Evolutionary conservation across 2,329 filamentous ascomycete species (phyloP).

Genomic region (Reticulascus tulasneorum): DNA sequence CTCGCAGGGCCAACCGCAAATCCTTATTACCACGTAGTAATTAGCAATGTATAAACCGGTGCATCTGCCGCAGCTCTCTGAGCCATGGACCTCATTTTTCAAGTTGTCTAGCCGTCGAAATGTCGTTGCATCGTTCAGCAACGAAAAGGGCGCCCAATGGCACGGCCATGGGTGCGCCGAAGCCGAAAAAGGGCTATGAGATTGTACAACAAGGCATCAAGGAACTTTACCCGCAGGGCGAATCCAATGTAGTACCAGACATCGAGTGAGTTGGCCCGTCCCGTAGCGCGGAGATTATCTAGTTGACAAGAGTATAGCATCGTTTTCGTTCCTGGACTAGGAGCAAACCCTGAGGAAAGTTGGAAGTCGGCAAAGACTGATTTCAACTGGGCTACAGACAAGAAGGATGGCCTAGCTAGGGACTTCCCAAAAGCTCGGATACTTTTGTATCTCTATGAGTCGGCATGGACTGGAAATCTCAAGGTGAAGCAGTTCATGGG

Average conservation of each 20-base stretch:
- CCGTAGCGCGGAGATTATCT: neutral
- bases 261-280: slow-evolving; percentile 26
- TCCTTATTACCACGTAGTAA: too few relatives aligned
- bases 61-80: too few relatives aligned
- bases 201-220: slow-evolving; percentile 34
- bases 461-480: slow-evolving; percentile 33
- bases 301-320: slow-evolving; percentile 24
- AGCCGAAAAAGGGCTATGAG: slow-evolving; percentile 28
- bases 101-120: neutral
- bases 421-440: slow-evolving; percentile 37
- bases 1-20: slow-evolving; percentile 1
- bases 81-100: too few relatives aligned
- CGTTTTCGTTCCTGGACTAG: slow-evolving; percentile 37
- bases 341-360: slow-evolving; percentile 33
- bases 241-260: slow-evolving; percentile 24
- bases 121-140: slow-evolving; percentile 10
- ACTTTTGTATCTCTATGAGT: slow-evolving; percentile 37
- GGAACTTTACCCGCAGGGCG: slow-evolving; percentile 29
- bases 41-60: slow-evolving; percentile 5
- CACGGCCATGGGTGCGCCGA: slow-evolving; percentile 10
- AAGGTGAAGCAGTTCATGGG: slow-evolving; percentile 37
- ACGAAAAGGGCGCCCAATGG: slow-evolving; percentile 10
- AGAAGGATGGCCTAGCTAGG: slow-evolving; percentile 27
- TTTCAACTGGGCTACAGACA: slow-evolving; percentile 36
- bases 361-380: slow-evolving; percentile 31